phyloP scores from a whole-genome alignment of 1,139 yeast genomes.

The Spathaspora jeffriesii region DNA sequence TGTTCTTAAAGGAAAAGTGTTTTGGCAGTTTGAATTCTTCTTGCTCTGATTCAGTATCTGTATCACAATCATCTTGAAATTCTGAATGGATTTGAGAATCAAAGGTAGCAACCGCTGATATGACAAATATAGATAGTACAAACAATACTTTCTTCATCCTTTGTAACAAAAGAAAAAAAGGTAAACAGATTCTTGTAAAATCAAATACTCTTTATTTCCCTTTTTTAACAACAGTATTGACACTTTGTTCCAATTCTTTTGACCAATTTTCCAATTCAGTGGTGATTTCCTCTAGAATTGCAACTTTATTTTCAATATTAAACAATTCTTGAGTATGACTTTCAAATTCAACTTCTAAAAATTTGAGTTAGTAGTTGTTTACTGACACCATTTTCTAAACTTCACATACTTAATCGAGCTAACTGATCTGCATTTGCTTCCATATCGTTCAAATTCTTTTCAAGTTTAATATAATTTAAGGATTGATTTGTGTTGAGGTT shows the following conservation, averaged over 20 bases:
- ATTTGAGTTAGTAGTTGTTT: slow-evolving; percentile 10
- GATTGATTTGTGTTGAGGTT: slow-evolving; percentile 61
- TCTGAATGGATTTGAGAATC: slow-evolving; percentile 2
- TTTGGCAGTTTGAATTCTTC: slow-evolving; percentile 1
- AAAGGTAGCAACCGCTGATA: not conserved
- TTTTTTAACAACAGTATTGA: not conserved
- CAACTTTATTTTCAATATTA: slow-evolving; percentile 46
- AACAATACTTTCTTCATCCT: not conserved
- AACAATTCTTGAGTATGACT: slow-evolving; percentile 30
- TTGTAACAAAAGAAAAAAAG: not conserved
- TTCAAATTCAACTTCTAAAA: slow-evolving; percentile 30
- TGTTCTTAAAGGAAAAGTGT: slow-evolving; percentile 1
- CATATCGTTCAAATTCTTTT: slow-evolving; percentile 42
- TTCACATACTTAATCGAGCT: slow-evolving; percentile 30
- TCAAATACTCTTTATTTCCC: not conserved
- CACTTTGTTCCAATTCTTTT: slow-evolving; percentile 39
- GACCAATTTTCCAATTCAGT: slow-evolving; percentile 65
- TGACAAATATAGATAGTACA: not conserved
- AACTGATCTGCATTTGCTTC: slow-evolving; percentile 33
- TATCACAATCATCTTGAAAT: slow-evolving; percentile 4
- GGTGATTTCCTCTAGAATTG: slow-evolving; percentile 44
- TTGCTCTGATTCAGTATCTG: not conserved
- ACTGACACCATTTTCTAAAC: not conserved
- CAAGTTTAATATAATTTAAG: slow-evolving; percentile 55
- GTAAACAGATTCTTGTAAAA: not conserved